Conservation (phyloP, 2,329 filamentous ascomycete species). For the Pestalotiopsis sp. region DNA sequence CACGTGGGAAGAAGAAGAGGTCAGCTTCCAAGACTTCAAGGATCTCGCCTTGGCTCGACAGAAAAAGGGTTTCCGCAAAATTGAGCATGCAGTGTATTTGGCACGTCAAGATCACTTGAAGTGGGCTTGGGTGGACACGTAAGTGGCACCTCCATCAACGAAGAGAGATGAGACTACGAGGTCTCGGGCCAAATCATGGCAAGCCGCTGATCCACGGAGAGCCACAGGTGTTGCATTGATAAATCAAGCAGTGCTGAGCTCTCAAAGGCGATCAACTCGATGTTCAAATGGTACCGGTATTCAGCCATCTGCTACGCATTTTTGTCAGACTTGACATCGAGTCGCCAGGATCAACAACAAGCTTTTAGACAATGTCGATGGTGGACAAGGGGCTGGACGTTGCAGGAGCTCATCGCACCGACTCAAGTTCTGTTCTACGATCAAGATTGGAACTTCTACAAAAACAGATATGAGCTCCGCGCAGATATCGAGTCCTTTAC, state of each 20-base stretch:
- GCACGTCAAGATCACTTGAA: background rate
- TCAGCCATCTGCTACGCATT: conserved; percentile 22
- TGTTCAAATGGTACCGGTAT: conserved; percentile 21
- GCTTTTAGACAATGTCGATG: conserved; percentile 9
- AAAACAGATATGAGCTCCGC: background rate
- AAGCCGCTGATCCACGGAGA: background rate
- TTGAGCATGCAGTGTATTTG: conserved; percentile 2
- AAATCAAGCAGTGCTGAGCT: conserved; percentile 22
- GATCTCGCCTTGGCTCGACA: background rate
- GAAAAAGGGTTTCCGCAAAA: conserved; percentile 19
- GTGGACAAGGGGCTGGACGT: conserved; percentile 23
- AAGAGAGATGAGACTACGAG: too few species aligned
- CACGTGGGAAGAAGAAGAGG: conserved; percentile 35
- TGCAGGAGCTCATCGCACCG: conserved; percentile 24
- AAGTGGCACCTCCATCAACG: background rate
- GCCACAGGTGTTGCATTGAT: conserved; percentile 24
- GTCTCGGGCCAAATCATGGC: too few species aligned
- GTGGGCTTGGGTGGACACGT: conserved; percentile 1
- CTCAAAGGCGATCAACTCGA: conserved; percentile 24
- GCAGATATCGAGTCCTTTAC: background rate
- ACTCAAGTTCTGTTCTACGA: background rate
- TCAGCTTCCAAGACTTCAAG: conserved; percentile 29
- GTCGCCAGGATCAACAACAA: background rate
- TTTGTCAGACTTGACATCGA: conserved; percentile 22
- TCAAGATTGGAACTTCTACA: background rate